Evolutionary conservation across 306 rosid species (phyloP), one percentile per base, ranked within the genome.

Genomic region (Trifolium fragiferum): DNA sequence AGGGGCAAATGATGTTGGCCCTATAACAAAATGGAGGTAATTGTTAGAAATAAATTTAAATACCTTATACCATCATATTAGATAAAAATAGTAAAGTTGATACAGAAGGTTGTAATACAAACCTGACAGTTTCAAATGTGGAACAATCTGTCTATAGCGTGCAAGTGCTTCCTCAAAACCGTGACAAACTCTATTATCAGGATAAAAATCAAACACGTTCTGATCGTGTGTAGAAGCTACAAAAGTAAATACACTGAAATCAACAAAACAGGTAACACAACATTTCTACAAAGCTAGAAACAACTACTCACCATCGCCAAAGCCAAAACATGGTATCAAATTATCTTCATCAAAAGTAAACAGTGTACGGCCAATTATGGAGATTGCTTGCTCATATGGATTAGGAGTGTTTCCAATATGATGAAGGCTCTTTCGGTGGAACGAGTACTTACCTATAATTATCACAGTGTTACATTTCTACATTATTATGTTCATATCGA

Each of bases 361-460:
- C 60, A 94, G 84, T 6, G 97, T 94, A 9, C 53, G 94, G 5
- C 99, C 96, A 74, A 94, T 82, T 32, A 94, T 94, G 58, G 97
- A 88, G 72, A 94, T 94, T 70, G 99, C 97, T 74, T 94, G 96
- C 82, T 94, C 99, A 58, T 94, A 94, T n/a, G 99, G 99, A 82
- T 94, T 94, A 72, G 90, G 89, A 61, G 27, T 74, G 76, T 80
- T 88, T 71, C 92, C 84, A 5, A 86, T 75, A 46, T 84, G 83
- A 82, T 94, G 99, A 76, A 90, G 95, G 80, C 97, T 94, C 84
- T 70, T 90, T 81, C 99, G 85, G 63, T 86, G 78, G 80, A 88
- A 94, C 19, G 96, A 87, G 78, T 79, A 23, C 80, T 51, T 91
- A 30, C 99, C 99, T 94, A 38, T 75, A 83, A 79, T 65, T 55